These are phyloP conservation scores for Casaregolazyma suthepensis DNA, from an alignment of 1,139 yeast genomes.

Conservation along the genomic window DNA sequence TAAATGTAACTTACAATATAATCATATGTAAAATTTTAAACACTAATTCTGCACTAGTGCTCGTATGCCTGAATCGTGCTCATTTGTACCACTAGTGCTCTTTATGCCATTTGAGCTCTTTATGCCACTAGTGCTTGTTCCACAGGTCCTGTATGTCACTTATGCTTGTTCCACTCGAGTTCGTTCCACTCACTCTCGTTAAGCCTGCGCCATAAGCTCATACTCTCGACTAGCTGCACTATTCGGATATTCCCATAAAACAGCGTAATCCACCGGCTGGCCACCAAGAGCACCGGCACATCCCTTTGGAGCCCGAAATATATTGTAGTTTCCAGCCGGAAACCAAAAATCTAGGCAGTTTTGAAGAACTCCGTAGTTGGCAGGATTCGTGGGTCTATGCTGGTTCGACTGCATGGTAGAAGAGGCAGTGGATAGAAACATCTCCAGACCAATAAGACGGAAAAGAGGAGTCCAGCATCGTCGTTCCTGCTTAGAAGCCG, in stretches of 20 bases:
- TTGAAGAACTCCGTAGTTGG: constrained; percentile 30
- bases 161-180: too few species aligned
- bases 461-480: constrained; percentile 23
- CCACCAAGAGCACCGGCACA: constrained; percentile 32
- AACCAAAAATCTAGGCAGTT: constrained; percentile 40
- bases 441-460: constrained; percentile 36
- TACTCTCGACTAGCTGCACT: constrained; percentile 4
- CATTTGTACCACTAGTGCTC: too few species aligned
- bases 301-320: constrained; percentile 20
- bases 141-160: too few species aligned
- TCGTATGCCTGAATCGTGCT: too few species aligned
- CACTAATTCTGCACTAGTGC: too few species aligned
- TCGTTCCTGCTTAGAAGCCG: constrained; percentile 9
- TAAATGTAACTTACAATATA: background rate
- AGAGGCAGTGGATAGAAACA: constrained; percentile 33
- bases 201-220: constrained; percentile 5
- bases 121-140: too few species aligned
- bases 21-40: background rate
- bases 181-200: too few species aligned
- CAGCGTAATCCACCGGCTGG: constrained; percentile 32
- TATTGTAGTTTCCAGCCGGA: constrained; percentile 23
- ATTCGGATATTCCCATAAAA: constrained; percentile 30
- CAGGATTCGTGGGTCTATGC: constrained; percentile 27
- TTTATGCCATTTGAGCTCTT: too few species aligned
- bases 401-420: constrained; percentile 16